Evolutionary conservation across 257 asterid genomes (phyloP), one percentile per base, ranked within the genome.

Genomic region (Apocynum venetum): DNA sequence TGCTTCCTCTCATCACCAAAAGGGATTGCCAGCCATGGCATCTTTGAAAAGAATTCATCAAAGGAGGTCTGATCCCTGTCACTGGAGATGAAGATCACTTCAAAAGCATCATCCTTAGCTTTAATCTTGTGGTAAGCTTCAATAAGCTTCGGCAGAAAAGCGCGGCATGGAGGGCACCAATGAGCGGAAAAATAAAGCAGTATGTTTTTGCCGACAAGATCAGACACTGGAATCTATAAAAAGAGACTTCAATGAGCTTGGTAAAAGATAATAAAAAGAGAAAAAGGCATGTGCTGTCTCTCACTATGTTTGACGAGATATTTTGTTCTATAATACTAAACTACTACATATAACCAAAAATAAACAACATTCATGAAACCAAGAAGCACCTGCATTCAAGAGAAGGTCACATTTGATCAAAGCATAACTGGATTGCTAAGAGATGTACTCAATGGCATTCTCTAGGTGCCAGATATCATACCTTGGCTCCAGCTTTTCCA

Each of bases 141-240:
- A 40, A 71, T 66, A 65, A 93, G 97, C 55, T 75, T 74, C 15
- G 98, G 97, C 17, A 88, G 86, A 83, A 95, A 90, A 36, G 96
- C 96, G 3, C 90, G 92, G 87, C 96, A 93, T 2, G 99, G 96
- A 12, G 97, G 98, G 75, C 98, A 91, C 93, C 91, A 90, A 40
- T 89, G 93, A 35, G 97, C 98, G 0, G 93, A 91, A 72, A 95
- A 90, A 82, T 88, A 91, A 52, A 93, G 93, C 40, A 95, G 91
- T 72, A 93, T 75, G 43, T 17, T 82, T 76, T 89, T 93, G 25
- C 98, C 97, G 15, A 88, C 86, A 57, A 95, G 96, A 83, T 88
- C 90, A 38, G 93, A 86, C 19, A 93, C 93, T 1, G 78, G 91
- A 64, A 91, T 65, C 97, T 92, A 87, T 78, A 76, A 82, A 6